Evolutionary conservation across 2,329 filamentous ascomycete genomes (phyloP).

Genomic region (Fusarium xyrophilum): DNA sequence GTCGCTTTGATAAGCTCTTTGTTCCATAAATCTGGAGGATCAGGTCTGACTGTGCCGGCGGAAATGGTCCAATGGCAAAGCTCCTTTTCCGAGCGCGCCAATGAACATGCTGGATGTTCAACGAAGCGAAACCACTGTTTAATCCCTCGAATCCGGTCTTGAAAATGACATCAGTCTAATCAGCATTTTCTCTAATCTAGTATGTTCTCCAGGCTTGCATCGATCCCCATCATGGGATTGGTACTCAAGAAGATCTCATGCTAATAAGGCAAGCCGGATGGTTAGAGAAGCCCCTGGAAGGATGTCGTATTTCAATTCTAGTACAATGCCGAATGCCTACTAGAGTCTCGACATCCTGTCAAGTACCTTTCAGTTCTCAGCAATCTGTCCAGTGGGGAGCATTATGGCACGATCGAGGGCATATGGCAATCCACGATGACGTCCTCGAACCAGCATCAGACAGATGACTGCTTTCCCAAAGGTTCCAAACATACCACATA

Average conservation of each 20-base stretch:
- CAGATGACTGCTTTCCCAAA: conserved; percentile 47
- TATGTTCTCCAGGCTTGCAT: too few species aligned
- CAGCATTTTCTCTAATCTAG: too few species aligned
- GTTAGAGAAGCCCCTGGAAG: neutral
- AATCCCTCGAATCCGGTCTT: neutral
- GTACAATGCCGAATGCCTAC: too few species aligned
- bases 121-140: neutral
- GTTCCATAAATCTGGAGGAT: neutral
- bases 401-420: conserved; percentile 45
- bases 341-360: neutral
- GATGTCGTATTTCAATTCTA: too few species aligned
- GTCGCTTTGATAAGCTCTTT: neutral
- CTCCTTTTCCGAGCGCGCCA: conserved; percentile 4
- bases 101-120: neutral
- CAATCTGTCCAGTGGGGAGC: conserved; percentile 23
- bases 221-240: too few species aligned
- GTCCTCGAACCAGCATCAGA: conserved; percentile 47
- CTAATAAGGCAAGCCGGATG: too few species aligned
- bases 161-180: too few species aligned
- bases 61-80: neutral
- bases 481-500: conserved; percentile 40
- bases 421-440: conserved; percentile 46
- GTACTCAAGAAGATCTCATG: too few species aligned
- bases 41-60: neutral
- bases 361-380: neutral